A percentile compares a stretch with the other conserved stretches of the same genome.
Conservation (phyloP, 2,329 filamentous ascomycete genomes). For the Verticillium dahliae region DNA sequence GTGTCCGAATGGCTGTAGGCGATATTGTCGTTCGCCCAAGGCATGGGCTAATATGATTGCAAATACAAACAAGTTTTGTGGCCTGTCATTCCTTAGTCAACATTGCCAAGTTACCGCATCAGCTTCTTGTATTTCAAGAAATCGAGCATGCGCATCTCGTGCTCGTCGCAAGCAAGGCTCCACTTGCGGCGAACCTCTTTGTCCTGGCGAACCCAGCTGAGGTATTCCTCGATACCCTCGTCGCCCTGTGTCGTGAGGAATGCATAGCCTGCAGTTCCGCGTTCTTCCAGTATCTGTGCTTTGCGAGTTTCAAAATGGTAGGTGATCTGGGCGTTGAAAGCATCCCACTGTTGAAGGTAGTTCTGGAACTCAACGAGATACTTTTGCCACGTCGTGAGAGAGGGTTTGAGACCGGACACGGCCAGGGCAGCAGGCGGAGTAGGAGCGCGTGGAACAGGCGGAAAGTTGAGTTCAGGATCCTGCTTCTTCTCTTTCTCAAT, state of each 20-base stretch:
- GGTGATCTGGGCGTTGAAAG: constrained; percentile 40
- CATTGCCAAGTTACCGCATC: constrained; percentile 23
- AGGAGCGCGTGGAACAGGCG: constrained; percentile 42
- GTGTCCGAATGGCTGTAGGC: not conserved
- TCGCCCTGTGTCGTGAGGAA: constrained; percentile 38
- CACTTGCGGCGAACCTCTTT: constrained; percentile 55
- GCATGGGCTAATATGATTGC: not conserved
- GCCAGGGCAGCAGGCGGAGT: constrained; percentile 35
- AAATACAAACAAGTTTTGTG: not conserved
- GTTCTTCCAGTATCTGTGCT: constrained; percentile 28
- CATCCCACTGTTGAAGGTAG: constrained; percentile 43
- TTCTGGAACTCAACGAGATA: constrained; percentile 46
- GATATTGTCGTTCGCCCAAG: not conserved
- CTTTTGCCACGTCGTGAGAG: constrained; percentile 35
- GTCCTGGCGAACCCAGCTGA: constrained; percentile 57
- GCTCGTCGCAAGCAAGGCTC: constrained; percentile 51
- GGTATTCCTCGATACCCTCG: constrained; percentile 49
- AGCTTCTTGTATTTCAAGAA: constrained; percentile 43
- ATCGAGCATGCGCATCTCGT: constrained; percentile 51
- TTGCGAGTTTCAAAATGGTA: constrained; percentile 50
- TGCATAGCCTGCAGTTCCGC: constrained; percentile 32
- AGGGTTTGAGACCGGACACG: constrained; percentile 36
- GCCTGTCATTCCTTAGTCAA: not conserved
- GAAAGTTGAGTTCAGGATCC: constrained; percentile 33
- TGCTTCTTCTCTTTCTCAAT: constrained; percentile 23